Conservation (phyloP, 192 early-diverging fungal genomes). For the Entophlyctis helioformis region DNA sequence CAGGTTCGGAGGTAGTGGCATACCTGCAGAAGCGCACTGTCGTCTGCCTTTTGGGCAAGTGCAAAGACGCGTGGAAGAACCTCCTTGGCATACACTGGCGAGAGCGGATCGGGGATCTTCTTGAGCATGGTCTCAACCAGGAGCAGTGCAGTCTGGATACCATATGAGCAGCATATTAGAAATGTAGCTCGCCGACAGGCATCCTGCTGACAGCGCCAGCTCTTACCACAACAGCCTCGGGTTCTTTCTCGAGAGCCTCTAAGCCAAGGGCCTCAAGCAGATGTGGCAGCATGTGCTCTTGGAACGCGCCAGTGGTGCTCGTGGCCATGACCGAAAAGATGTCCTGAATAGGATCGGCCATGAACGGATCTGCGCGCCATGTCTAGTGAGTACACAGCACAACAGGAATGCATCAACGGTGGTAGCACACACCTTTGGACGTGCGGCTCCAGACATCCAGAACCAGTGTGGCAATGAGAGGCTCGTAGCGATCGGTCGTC, state of each 20-base stretch:
- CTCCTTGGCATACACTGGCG: constrained; percentile 27
- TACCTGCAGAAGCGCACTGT: constrained; percentile 70
- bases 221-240: constrained; percentile 10
- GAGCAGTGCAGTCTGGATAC: constrained; percentile 50
- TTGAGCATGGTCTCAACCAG: constrained; percentile 60
- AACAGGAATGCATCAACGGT: no score
- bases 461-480: constrained; percentile 54
- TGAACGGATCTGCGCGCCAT: constrained; percentile 41
- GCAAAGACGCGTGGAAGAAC: constrained; percentile 77
- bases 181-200: no score
- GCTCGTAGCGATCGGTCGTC: constrained; percentile 62
- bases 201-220: no score
- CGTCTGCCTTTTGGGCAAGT: constrained; percentile 51
- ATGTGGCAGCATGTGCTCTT: constrained; percentile 60
- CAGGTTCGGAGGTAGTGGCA: neutral
- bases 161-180: no score
- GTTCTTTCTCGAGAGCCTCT: constrained; percentile 5
- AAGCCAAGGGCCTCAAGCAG: constrained; percentile 43
- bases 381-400: no score
- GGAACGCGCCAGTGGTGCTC: constrained; percentile 60
- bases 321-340: constrained; percentile 63
- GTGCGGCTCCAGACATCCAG: constrained; percentile 71
- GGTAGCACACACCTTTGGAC: constrained; percentile 39
- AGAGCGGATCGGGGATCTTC: constrained; percentile 60
- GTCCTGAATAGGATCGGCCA: constrained; percentile 64